These are phyloP conservation scores for Aspergillus persii DNA, from an alignment of 2,329 filamentous ascomycete genomes.

Conservation along the genomic window DNA sequence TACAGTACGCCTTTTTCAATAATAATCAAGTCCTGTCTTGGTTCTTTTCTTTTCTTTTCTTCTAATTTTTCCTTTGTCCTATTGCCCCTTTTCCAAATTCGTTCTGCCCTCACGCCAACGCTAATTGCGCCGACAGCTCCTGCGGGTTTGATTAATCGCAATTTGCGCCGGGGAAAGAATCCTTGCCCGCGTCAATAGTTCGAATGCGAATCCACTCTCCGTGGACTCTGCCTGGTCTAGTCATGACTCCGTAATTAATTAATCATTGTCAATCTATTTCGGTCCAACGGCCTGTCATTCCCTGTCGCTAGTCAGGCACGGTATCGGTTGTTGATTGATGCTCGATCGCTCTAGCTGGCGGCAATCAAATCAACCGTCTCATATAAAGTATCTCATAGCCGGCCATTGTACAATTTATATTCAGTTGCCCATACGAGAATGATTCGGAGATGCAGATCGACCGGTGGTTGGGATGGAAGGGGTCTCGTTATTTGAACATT, in stretches of 20 bases:
- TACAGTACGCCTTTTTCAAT: too few relatives aligned
- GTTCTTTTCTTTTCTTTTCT: background rate
- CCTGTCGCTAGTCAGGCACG: background rate
- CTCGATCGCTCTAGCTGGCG: too few relatives aligned
- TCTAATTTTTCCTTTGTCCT: background rate
- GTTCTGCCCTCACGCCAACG: background rate
- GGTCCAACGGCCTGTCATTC: background rate
- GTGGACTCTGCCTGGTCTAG: background rate
- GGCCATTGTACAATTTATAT: too few relatives aligned
- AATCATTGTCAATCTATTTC: background rate
- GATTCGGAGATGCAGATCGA: too few relatives aligned
- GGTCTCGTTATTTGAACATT: too few relatives aligned
- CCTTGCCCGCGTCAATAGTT: background rate
- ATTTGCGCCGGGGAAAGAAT: background rate
- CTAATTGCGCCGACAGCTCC: background rate
- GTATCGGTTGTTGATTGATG: background rate
- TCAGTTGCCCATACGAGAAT: too few relatives aligned
- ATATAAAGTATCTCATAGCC: too few relatives aligned
- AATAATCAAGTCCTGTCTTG: too few relatives aligned
- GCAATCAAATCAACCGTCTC: too few relatives aligned
- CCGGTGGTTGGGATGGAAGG: too few relatives aligned
- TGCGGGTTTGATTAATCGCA: background rate
- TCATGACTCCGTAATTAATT: background rate
- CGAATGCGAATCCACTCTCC: background rate
- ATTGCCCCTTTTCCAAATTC: too few relatives aligned